phyloP scores from a whole-genome alignment of 495 filamentous ascomycete genomes.

The Xylaria intraflava region DNA sequence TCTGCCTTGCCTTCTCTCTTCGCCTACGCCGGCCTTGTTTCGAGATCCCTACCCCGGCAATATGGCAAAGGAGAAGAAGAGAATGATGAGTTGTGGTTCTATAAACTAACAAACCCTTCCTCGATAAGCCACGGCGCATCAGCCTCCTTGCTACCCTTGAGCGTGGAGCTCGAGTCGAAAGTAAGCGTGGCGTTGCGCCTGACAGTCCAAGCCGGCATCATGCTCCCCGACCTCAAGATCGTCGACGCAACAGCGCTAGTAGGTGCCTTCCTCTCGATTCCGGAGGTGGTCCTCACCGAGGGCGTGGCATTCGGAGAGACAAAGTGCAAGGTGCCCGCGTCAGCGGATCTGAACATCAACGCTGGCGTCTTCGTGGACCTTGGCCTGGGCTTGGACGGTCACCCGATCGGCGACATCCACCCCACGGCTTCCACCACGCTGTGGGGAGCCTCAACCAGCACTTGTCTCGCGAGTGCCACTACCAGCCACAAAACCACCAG shows the following conservation, averaged over 20 bases:
- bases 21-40: neutral
- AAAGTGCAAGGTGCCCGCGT: slow-evolving; percentile 17
- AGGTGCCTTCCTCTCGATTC: slow-evolving; percentile 21
- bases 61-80: no score
- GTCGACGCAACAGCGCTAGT: slow-evolving; percentile 24
- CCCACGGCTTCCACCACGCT: slow-evolving; percentile 25
- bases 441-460: slow-evolving; percentile 25
- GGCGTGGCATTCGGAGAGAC: slow-evolving; percentile 8
- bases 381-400: slow-evolving; percentile 16
- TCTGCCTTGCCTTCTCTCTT: neutral
- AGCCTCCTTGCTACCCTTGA: slow-evolving; percentile 24
- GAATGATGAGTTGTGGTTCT: no score
- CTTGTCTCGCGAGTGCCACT: slow-evolving; percentile 19
- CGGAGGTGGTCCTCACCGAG: slow-evolving; percentile 20
- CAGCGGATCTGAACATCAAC: slow-evolving; percentile 26
- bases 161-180: slow-evolving; percentile 16
- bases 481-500: neutral
- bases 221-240: slow-evolving; percentile 12
- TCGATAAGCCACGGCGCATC: slow-evolving; percentile 17
- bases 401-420: slow-evolving; percentile 13
- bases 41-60: neutral
- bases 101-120: neutral
- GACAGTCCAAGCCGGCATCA: slow-evolving; percentile 19
- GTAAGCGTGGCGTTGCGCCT: slow-evolving; percentile 26
- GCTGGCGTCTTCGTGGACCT: slow-evolving; percentile 25